Evolutionary conservation across 1,284 basidiomycete genomes (phyloP).

Genomic region (Ceratobasidium papillatum): DNA sequence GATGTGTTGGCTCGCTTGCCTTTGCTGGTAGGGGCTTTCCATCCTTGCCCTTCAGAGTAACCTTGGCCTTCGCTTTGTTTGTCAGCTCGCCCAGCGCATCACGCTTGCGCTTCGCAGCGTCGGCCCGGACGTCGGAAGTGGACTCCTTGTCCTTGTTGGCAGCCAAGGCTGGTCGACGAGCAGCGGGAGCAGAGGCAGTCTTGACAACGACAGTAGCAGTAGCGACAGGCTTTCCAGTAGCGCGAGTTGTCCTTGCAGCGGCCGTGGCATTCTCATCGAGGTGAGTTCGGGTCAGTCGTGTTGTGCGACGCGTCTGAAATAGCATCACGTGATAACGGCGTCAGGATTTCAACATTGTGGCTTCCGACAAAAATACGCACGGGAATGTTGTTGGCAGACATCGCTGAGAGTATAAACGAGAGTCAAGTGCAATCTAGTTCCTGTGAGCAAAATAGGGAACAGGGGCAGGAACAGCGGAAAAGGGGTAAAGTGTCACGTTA

Average conservation of each 20-base stretch:
- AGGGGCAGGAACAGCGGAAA: neutral
- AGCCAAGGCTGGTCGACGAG: conserved; percentile 30
- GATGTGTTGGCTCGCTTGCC: conserved; percentile 11
- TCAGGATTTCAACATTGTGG: conserved; percentile 43
- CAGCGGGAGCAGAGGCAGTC: neutral
- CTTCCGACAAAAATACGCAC: conserved; percentile 12
- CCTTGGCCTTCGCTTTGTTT: conserved; percentile 42
- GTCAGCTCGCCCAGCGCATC: conserved; percentile 44
- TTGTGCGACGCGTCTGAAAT: conserved; percentile 43
- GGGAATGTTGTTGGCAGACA: conserved; percentile 33
- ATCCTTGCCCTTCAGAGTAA: conserved; percentile 21
- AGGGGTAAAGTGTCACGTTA: neutral
- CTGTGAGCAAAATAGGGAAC: neutral
- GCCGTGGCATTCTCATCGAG: conserved; percentile 44
- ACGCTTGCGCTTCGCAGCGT: conserved; percentile 45
- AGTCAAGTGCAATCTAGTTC: conserved; percentile 10
- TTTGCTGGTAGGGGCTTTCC: conserved; percentile 19
- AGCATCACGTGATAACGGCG: conserved; percentile 17
- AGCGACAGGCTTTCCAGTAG: conserved; percentile 25
- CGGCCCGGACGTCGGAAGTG: conserved; percentile 12
- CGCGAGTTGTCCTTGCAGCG: conserved; percentile 35
- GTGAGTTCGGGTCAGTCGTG: conserved; percentile 38
- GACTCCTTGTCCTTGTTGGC: conserved; percentile 39
- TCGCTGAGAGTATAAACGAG: neutral
- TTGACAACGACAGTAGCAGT: conserved; percentile 20